A percentile compares a stretch with the other conserved stretches of the same genome.
phyloP scores from a whole-genome alignment of 176 grass and related monocot species.

The Phragmites australis region DNA sequence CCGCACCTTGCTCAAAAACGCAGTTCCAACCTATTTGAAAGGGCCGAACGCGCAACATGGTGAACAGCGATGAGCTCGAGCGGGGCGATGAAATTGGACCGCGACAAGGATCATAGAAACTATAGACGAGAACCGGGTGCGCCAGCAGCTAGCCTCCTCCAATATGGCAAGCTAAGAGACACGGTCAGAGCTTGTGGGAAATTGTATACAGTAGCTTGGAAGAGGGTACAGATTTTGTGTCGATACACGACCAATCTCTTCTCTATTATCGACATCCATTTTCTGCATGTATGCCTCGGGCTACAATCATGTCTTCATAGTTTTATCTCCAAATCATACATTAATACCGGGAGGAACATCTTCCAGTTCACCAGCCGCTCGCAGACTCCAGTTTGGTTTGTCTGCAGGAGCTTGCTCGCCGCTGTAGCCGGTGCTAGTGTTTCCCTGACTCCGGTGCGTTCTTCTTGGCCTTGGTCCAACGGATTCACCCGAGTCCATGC shows the following conservation, averaged over 20 bases:
- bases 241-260: not conserved
- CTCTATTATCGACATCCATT: not conserved
- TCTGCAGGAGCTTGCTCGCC: not conserved
- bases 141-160: too few relatives aligned
- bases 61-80: too few relatives aligned
- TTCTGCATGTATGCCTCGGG: not conserved
- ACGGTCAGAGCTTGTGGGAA: too few relatives aligned
- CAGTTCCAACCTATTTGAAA: too few relatives aligned
- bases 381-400: not conserved
- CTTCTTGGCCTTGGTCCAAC: constrained; percentile 9
- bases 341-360: not conserved
- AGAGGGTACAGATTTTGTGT: not conserved
- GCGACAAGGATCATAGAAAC: too few relatives aligned
- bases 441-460: not conserved
- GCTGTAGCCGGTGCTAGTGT: constrained; percentile 2
- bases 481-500: constrained; percentile 36
- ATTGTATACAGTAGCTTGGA: too few relatives aligned
- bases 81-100: too few relatives aligned
- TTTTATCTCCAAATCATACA: not conserved
- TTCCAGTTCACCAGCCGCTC: constrained; percentile 4
- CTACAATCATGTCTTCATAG: not conserved
- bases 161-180: too few relatives aligned
- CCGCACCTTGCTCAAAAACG: too few relatives aligned
- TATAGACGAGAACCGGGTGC: too few relatives aligned
- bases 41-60: too few relatives aligned